Conservation (phyloP, 2,329 filamentous ascomycete genomes). For the Sphaceloma murrayae region DNA sequence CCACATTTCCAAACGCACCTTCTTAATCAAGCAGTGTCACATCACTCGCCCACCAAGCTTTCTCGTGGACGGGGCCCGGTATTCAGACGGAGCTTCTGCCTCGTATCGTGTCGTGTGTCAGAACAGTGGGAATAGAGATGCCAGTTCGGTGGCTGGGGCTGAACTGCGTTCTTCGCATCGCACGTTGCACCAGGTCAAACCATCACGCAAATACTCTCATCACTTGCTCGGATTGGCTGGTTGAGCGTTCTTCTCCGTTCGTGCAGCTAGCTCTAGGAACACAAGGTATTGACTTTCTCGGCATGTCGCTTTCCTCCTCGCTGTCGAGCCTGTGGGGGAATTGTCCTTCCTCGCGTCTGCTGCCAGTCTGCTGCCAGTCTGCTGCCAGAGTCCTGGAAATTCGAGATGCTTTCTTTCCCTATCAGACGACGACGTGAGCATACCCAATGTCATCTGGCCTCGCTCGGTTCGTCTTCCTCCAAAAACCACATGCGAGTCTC, state of each 20-base stretch:
- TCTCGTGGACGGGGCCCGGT: too few species aligned
- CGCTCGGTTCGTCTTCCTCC: neutral
- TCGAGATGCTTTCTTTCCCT: too few species aligned
- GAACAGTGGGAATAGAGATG: too few species aligned
- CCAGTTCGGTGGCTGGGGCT: constrained; percentile 5
- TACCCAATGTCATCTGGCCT: neutral
- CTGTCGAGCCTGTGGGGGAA: too few species aligned
- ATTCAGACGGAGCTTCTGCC: too few species aligned
- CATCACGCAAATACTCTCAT: neutral
- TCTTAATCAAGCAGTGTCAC: neutral
- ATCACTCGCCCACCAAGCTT: too few species aligned
- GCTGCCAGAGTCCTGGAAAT: too few species aligned
- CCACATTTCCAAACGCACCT: neutral
- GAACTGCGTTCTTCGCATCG: constrained; percentile 10
- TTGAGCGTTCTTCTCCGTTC: neutral
- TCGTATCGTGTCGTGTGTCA: too few species aligned
- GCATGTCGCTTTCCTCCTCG: too few species aligned
- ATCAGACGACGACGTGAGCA: neutral
- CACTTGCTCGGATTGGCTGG: neutral
- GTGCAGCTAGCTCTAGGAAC: neutral
- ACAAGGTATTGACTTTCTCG: neutral
- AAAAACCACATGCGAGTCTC: too few species aligned
- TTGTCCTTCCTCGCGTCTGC: too few species aligned
- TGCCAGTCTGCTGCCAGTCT: too few species aligned
- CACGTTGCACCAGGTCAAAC: neutral